Evolutionary conservation across 306 rosid genomes (phyloP).

Genomic region (Vigna nakashimae): DNA sequence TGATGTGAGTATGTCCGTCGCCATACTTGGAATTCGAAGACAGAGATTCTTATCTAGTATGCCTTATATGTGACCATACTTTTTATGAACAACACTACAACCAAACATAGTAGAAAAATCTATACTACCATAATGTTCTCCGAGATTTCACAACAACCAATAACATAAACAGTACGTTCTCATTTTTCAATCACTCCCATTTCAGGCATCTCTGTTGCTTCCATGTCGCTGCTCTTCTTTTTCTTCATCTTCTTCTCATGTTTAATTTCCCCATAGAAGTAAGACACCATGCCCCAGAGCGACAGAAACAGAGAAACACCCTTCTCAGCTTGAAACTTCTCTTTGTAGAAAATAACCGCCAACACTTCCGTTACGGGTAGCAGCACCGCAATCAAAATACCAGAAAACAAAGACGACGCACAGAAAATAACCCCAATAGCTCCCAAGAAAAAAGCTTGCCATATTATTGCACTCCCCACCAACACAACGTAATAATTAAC

Average conservation of each 20-base stretch:
- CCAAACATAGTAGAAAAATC: too few species aligned
- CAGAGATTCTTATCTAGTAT: background rate
- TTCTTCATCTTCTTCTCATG: constrained; percentile 39
- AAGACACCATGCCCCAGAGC: constrained; percentile 76
- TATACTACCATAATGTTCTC: background rate
- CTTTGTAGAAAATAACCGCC: constrained; percentile 70
- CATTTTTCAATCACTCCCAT: too few species aligned
- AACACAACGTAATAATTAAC: constrained; percentile 58
- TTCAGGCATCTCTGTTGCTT: constrained; percentile 5
- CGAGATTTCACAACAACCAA: too few species aligned
- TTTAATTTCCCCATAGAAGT: constrained; percentile 75
- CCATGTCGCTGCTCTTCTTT: background rate
- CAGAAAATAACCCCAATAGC: constrained; percentile 75
- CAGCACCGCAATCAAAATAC: constrained; percentile 57
- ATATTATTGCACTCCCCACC: constrained; percentile 56
- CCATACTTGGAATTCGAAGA: too few species aligned
- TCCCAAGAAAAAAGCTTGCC: constrained; percentile 83
- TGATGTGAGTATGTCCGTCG: too few species aligned
- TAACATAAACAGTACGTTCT: too few species aligned
- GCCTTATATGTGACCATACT: too few species aligned
- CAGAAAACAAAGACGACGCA: constrained; percentile 72
- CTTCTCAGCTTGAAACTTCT: constrained; percentile 65
- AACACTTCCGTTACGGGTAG: constrained; percentile 68
- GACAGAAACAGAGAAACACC: constrained; percentile 67
- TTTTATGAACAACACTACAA: background rate